Evolutionary conservation across 345 rosid species (phyloP), one percentile per base, ranked within the genome.

Genomic region (Populus pruinosa): DNA sequence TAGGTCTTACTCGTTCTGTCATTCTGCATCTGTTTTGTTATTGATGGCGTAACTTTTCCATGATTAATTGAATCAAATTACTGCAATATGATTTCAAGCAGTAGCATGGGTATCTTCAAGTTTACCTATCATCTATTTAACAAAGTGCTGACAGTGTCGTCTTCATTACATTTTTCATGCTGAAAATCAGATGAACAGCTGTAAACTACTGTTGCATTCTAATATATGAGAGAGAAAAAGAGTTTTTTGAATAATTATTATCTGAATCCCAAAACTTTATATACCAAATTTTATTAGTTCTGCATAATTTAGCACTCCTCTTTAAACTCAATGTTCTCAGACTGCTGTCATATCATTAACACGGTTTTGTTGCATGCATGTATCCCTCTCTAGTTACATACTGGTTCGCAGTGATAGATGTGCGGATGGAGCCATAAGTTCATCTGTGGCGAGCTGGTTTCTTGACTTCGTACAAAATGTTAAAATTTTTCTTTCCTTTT

Each of bases 41-140:
- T 61, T 66, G n/a, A 5, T 27, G 39, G 27, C 41, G 77, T 70
- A 27, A 73, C 50, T 50, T 74, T 63, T 55, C 39, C 36, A 70
- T 76, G 71, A 53, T 67, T 25, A 25, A 75, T 69, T 74, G 69
- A 81, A 79, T 76, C 74, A 69, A 50, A 72, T 69, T 49, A 35
- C 33, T 44, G 21, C 25, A 73, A n/a, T 71, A 13, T 31, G n/a
- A 44, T 36, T 56, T 27, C 56, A 69, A 31, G 43, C 27, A 64
- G 25, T 18, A 29, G 62, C 61, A 44, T 62, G 75, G 33, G 77
- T 35, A 14, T 8, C 35, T 43, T 6, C 18, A 21, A 27, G 6
- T 29, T 44, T 38, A 5, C 13, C n/a, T 2, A 62, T 41, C 25
- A 61, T 73, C 39, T 41, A 63, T 61, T 41, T 20, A 23, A 17